phyloP scores from a whole-genome alignment of 2,329 filamentous ascomycete species.

The Fusarium incarnatum region DNA sequence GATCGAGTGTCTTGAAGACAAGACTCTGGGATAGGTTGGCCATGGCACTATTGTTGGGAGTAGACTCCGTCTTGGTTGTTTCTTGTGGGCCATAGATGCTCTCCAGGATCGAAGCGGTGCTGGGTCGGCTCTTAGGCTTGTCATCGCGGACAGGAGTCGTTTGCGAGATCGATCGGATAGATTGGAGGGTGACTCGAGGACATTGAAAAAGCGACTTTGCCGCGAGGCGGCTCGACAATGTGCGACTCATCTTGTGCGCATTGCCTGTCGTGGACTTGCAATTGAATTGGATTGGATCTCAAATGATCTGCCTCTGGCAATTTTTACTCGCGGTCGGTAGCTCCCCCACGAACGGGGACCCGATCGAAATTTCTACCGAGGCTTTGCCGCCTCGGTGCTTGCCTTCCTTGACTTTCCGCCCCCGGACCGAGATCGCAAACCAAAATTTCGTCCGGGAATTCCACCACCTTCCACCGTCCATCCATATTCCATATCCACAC shows the following conservation, averaged over 20 bases:
- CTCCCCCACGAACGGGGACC: constrained; percentile 18
- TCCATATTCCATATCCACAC: constrained; percentile 42
- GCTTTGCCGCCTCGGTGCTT: constrained; percentile 52
- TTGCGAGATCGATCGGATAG: constrained; percentile 55
- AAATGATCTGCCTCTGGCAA: constrained; percentile 40
- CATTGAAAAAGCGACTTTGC: constrained; percentile 53
- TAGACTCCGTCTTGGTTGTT: constrained; percentile 22
- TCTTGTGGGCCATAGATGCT: constrained; percentile 50
- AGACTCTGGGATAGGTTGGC: constrained; percentile 53
- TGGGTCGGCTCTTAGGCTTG: constrained; percentile 44
- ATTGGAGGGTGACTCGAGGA: constrained; percentile 39
- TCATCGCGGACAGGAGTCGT: constrained; percentile 50
- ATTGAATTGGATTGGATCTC: constrained; percentile 20
- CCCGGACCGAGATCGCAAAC: constrained; percentile 53
- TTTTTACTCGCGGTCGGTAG: constrained; percentile 42
- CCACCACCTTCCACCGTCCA: constrained; percentile 46
- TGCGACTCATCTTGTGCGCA: constrained; percentile 58
- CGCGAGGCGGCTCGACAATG: constrained; percentile 57
- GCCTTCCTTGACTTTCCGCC: constrained; percentile 48
- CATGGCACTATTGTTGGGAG: constrained; percentile 49
- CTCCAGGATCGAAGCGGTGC: constrained; percentile 49
- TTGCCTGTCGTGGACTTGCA: constrained; percentile 39
- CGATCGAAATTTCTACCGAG: constrained; percentile 42
- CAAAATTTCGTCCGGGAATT: constrained; percentile 54
- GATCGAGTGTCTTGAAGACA: constrained; percentile 54